Percentiles rank a stretch among this genome's conserved stretches.
These are phyloP conservation scores for Hymenoscyphus repandus DNA, from an alignment of 2,329 filamentous ascomycete species.

Conservation along the genomic window DNA sequence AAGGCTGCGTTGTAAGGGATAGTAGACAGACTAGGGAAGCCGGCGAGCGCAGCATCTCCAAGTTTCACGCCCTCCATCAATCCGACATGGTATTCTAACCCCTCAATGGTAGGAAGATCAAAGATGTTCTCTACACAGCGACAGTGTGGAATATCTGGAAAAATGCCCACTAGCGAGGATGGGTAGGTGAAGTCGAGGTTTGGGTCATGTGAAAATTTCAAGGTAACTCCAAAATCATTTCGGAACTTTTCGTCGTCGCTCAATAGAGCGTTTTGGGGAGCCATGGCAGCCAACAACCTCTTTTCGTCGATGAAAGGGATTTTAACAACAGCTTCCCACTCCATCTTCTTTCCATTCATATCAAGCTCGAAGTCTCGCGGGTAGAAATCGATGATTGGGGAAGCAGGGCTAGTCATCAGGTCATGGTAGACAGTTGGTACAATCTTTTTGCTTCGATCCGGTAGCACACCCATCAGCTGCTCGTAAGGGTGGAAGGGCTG, in stretches of 20 bases:
- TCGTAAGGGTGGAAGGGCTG: conserved; percentile 94
- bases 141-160: conserved; percentile 82
- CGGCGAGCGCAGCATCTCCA: conserved; percentile 77
- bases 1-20: conserved; percentile 77
- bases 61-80: conserved; percentile 80
- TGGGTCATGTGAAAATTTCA: conserved; percentile 86
- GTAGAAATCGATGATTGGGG: conserved; percentile 97
- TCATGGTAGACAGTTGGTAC: conserved; percentile 83
- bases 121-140: conserved; percentile 95
- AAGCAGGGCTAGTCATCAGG: conserved; percentile 85
- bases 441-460: conserved; percentile 95
- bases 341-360: conserved; percentile 99
- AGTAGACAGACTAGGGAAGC: conserved; percentile 86
- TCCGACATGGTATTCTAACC: conserved; percentile 77
- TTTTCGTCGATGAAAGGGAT: conserved; percentile 98
- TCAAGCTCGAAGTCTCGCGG: conserved; percentile 94
- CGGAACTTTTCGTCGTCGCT: conserved; percentile 71
- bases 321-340: conserved; percentile 98
- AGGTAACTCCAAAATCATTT: conserved; percentile 84
- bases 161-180: conserved; percentile 81
- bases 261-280: conserved; percentile 73
- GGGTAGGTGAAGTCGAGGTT: conserved; percentile 78
- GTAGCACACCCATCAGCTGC: conserved; percentile 96
- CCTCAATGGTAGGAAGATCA: conserved; percentile 87
- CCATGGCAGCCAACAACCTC: conserved; percentile 80